Conservation (phyloP, 2,329 filamentous ascomycete species). For the Arthrobotrys entomopaga region DNA sequence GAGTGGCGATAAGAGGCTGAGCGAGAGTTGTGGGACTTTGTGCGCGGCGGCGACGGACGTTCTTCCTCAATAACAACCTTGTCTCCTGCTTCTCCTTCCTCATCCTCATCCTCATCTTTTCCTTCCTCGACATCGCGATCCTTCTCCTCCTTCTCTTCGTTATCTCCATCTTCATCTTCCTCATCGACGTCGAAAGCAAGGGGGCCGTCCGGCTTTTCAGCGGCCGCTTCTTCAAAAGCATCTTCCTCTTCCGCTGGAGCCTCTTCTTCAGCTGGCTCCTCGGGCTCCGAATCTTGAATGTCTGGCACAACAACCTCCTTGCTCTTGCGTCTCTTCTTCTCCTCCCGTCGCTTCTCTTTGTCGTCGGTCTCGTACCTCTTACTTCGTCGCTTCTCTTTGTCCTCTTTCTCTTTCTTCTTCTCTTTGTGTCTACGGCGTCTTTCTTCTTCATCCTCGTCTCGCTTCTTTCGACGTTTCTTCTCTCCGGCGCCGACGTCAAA, state of each 20-base stretch:
- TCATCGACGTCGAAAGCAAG: slow-evolving; percentile 47
- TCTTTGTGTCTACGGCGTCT: slow-evolving; percentile 43
- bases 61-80: slow-evolving; percentile 13
- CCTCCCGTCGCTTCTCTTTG: slow-evolving; percentile 43
- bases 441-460: slow-evolving; percentile 50
- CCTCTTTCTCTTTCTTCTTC: slow-evolving; percentile 41
- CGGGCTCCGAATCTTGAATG: slow-evolving; percentile 26
- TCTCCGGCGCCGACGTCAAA: slow-evolving; percentile 34
- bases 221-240: slow-evolving; percentile 5
- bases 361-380: slow-evolving; percentile 30
- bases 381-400: slow-evolving; percentile 32
- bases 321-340: slow-evolving; percentile 25
- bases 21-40: slow-evolving; percentile 23
- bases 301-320: slow-evolving; percentile 10
- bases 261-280: slow-evolving; percentile 23
- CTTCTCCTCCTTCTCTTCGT: slow-evolving; percentile 19
- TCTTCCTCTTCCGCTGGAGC: slow-evolving; percentile 21
- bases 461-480: slow-evolving; percentile 46
- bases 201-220: slow-evolving; percentile 11
- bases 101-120: slow-evolving; percentile 22
- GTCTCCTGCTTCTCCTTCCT: not conserved
- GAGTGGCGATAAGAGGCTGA: slow-evolving; percentile 17
- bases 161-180: slow-evolving; percentile 26
- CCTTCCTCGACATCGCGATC: slow-evolving; percentile 3
- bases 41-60: slow-evolving; percentile 18